Evolutionary conservation across 2,329 filamentous ascomycete species (phyloP).

Genomic region (Calycina marina): DNA sequence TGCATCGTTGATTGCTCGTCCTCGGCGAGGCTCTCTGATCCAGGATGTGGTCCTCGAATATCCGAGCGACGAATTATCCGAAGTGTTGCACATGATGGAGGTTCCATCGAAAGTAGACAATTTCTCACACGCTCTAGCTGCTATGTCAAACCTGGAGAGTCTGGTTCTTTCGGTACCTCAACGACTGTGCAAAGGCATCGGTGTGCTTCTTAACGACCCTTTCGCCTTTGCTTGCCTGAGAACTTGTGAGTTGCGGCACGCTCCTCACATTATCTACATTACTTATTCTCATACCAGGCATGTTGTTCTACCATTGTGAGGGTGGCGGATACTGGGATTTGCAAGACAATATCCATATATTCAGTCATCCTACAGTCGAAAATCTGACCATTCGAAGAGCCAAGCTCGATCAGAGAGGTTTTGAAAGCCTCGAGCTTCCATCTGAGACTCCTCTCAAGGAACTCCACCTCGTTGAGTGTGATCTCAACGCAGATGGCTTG

Average conservation of each 20-base stretch:
- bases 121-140: constrained; percentile 31
- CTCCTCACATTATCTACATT: too few relatives aligned
- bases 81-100: constrained; percentile 27
- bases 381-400: constrained; percentile 30
- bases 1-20: constrained; percentile 30
- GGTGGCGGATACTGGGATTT: constrained; percentile 34
- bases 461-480: constrained; percentile 33
- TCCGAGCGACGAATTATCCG: constrained; percentile 28
- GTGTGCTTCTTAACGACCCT: constrained; percentile 33
- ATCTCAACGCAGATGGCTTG: constrained; percentile 32
- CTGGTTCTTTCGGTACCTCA: constrained; percentile 32
- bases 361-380: constrained; percentile 33
- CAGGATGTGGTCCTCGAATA: constrained; percentile 31
- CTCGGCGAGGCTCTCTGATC: constrained; percentile 32
- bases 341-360: constrained; percentile 36
- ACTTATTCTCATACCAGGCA: too few relatives aligned
- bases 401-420: constrained; percentile 31
- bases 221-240: constrained; percentile 34
- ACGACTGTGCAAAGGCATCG: constrained; percentile 30
- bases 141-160: constrained; percentile 34
- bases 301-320: constrained; percentile 31
- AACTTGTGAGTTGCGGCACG: constrained; percentile 25
- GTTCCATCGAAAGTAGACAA: constrained; percentile 27
- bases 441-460: constrained; percentile 30
- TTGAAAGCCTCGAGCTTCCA: constrained; percentile 32